Base-by-base conservation (phyloP, 306 rosid species). In the Ochetophila trinervis region DNA sequence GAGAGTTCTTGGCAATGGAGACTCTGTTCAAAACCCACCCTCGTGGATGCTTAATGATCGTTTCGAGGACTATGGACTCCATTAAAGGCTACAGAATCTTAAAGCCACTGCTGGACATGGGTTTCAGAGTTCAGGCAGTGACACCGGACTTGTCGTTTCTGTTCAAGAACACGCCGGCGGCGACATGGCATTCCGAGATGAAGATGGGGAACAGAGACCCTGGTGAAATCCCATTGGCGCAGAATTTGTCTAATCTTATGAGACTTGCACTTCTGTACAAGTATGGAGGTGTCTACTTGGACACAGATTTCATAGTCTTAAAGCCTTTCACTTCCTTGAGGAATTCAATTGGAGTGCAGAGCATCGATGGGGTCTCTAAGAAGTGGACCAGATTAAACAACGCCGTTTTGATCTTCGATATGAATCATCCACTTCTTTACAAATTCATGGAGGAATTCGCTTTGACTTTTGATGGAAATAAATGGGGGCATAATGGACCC, bases 401-500 rank as follows among this genome's bases (percentile, higher is more conserved):
- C 40, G 94, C 99, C 40, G 81, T 93, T 71, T 69, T 93, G 57
- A 67, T 87, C 17, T 93, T 89, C 59, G 96, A 93, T 42, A 69
- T 57, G 79, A 84, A 86, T 4, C 97, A 93, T 71, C 99, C 96
- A 16, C 94, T 93, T 66, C 44, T 93, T 72, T 56, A 61, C 12
- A 82, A 67, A 24, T 93, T 93, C 79, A 87, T 87, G 16, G 21
- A 76, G 67, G 95, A 90, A 17, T 90, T 93, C 76, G 79, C 89
- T 0, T 62, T 55, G 27, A 84, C 87, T 66, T 93, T 87, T 75
- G 83, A 90, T 76, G 99, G 97, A 6, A 93, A 71, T 53, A 83
- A 44, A 69, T 87, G 95, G 97, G 98, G 97, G 19, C 75, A 85
- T 56, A 93, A 93, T 66, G 99, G 96, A 62, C 97, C 99, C 2